Percentiles rank a stretch among this genome's conserved stretches.
Evolutionary conservation across 2,329 filamentous ascomycete species (phyloP).

Genomic region (Monilinia fructicola): DNA sequence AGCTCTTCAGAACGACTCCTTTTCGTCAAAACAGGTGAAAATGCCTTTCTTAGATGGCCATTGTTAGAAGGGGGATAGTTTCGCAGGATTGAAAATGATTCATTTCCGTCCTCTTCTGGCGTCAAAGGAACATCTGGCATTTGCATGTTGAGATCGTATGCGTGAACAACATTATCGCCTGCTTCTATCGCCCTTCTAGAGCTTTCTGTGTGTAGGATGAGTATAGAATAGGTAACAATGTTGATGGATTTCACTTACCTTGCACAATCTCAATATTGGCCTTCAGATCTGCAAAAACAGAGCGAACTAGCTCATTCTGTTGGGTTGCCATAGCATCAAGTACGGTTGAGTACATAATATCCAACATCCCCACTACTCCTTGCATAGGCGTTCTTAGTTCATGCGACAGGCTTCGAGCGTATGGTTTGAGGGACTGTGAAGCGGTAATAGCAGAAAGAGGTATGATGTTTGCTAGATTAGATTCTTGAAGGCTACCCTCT

Average conservation of each 20-base stretch:
- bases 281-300: conserved; percentile 61
- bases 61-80: background rate
- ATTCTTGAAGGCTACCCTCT: conserved; percentile 37
- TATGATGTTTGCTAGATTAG: conserved; percentile 45
- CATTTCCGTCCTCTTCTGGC: conserved; percentile 28
- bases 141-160: conserved; percentile 73
- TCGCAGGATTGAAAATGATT: conserved; percentile 4
- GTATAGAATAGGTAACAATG: conserved; percentile 3
- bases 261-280: conserved; percentile 71
- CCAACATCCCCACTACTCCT: conserved; percentile 72
- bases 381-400: conserved; percentile 74
- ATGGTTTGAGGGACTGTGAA: conserved; percentile 67
- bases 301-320: conserved; percentile 49
- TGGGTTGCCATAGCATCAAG: conserved; percentile 61
- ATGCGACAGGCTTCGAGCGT: conserved; percentile 70
- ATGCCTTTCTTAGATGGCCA: background rate
- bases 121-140: conserved; percentile 60
- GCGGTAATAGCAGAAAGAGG: conserved; percentile 56
- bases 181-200: conserved; percentile 70
- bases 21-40: conserved; percentile 25
- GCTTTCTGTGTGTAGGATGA: conserved; percentile 52
- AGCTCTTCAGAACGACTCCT: conserved; percentile 30
- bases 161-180: conserved; percentile 73
- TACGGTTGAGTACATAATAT: conserved; percentile 73
- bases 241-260: conserved; percentile 45